Conservation (phyloP, 1,284 basidiomycete species). For the Marasmius sp. region DNA sequence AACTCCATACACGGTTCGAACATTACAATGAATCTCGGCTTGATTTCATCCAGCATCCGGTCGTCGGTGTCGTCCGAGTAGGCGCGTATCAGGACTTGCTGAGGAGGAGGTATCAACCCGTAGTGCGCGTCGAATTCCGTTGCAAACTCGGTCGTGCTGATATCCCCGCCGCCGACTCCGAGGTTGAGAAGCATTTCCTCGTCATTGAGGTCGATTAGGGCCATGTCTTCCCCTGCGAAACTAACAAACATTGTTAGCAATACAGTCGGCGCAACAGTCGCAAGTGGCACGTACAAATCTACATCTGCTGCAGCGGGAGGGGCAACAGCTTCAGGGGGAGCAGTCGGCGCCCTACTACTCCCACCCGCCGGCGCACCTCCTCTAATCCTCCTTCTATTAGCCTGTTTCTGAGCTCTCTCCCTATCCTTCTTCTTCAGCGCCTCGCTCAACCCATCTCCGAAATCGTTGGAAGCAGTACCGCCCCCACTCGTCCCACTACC, state of each 20-base stretch:
- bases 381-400: constrained; percentile 59
- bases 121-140: constrained; percentile 78
- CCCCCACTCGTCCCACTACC: not conserved
- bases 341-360: constrained; percentile 14
- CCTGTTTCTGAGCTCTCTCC: constrained; percentile 51
- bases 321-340: constrained; percentile 12
- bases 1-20: constrained; percentile 95
- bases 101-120: constrained; percentile 77
- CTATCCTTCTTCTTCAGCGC: constrained; percentile 77
- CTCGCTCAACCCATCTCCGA: constrained; percentile 48
- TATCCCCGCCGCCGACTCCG: constrained; percentile 22
- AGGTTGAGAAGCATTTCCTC: constrained; percentile 23
- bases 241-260: not conserved
- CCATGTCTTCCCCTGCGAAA: constrained; percentile 1
- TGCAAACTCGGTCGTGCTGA: constrained; percentile 35
- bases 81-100: constrained; percentile 84
- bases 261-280: not conserved
- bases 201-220: constrained; percentile 14
- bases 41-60: constrained; percentile 81
- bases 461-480: not conserved
- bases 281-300: constrained; percentile 8
- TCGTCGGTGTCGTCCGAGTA: constrained; percentile 96
- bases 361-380: constrained; percentile 56
- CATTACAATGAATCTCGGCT: constrained; percentile 92
- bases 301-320: not conserved